A percentile compares a stretch with the other conserved stretches of the same genome.
Conservation (phyloP, 768 basidiomycete genomes). For the Mycena maculata region DNA sequence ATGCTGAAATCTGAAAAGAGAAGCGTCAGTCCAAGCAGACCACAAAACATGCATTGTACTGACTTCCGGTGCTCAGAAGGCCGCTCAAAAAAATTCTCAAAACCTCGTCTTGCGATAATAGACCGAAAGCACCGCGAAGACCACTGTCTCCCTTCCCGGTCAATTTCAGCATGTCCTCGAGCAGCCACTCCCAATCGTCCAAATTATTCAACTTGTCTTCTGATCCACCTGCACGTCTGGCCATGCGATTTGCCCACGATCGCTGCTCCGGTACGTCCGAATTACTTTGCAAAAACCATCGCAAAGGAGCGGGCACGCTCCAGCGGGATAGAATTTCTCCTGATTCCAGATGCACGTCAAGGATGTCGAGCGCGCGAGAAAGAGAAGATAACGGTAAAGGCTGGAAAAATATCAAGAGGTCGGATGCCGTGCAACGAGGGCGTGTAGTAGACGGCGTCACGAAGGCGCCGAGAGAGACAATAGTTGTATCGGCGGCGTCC, state of each 20-base stretch:
- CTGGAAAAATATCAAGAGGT: conserved; percentile 85
- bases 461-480: conserved; percentile 82
- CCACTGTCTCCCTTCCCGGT: conserved; percentile 71
- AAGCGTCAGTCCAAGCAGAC: conserved; percentile 20
- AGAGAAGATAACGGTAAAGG: conserved; percentile 80
- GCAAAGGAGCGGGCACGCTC: conserved; percentile 83
- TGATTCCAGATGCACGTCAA: conserved; percentile 94
- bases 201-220: conserved; percentile 64
- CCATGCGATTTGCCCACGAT: conserved; percentile 89
- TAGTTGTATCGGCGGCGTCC: conserved; percentile 85
- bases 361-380: conserved; percentile 86
- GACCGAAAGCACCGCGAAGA: conserved; percentile 82
- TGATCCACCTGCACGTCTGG: conserved; percentile 70
- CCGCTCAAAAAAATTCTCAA: conserved; percentile 88
- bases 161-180: conserved; percentile 92
- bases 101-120: conserved; percentile 77
- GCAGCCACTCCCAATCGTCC: conserved; percentile 88
- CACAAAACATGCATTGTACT: conserved; percentile 51
- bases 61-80: conserved; percentile 87
- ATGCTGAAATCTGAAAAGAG: conserved; percentile 69
- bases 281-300: conserved; percentile 91
- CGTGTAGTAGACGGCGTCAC: conserved; percentile 78
- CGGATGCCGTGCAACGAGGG: conserved; percentile 67
- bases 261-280: conserved; percentile 75
- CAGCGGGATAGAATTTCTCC: conserved; percentile 93